Base-by-base conservation (phyloP, 2,329 filamentous ascomycete genomes). In the Cladosporium sp. region DNA sequence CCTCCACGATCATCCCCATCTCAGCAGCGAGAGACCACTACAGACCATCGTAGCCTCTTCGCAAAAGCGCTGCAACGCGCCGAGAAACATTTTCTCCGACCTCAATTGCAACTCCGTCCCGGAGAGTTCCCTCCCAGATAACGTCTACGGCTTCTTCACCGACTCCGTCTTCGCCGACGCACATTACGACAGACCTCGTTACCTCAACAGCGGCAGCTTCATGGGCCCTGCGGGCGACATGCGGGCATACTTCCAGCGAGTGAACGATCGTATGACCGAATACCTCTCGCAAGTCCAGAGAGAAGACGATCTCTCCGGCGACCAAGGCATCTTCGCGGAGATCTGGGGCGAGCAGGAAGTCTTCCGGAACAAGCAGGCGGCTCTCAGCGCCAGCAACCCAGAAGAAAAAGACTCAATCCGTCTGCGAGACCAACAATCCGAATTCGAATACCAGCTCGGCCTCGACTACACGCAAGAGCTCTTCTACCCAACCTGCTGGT, bases 321-420 rank as follows among this genome's bases (percentile, higher is more conserved):
- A 57, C 42, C 55, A 57, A 39, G 50, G 54, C 15, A 54, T 51
- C 30, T 48, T 56, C 30, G 45, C 43, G n/a, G 55, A 56, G 8
- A 13, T 58, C 3, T 56, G 47, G 38, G 54, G 43, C n/a, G 50
- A 56, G 8, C 56, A 58, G 42, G 54, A 58, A 41, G 37, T 45
- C 15, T 45, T 45, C 17, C 49, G 54, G 5, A 27, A 9, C 30
- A 19, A n/a, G 30, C 29, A 24, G 13, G 11, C 3, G 5, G 9
- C 7, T 4, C 43, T 27, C 22, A 9, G 9, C 22, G 22, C 9
- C n/a, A n/a, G n/a, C n/a, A n/a, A n/a, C n/a, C n/a, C n/a, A n/a
- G 18, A 36, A 22, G 2, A 12, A 17, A 34, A 12, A 34, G 13
- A n/a, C n/a, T n/a, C n/a, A n/a, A n/a, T n/a, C n/a, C n/a, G n/a